Evolutionary conservation across 2,329 filamentous ascomycete genomes (phyloP).

Genomic region (Fusarium nurragi): DNA sequence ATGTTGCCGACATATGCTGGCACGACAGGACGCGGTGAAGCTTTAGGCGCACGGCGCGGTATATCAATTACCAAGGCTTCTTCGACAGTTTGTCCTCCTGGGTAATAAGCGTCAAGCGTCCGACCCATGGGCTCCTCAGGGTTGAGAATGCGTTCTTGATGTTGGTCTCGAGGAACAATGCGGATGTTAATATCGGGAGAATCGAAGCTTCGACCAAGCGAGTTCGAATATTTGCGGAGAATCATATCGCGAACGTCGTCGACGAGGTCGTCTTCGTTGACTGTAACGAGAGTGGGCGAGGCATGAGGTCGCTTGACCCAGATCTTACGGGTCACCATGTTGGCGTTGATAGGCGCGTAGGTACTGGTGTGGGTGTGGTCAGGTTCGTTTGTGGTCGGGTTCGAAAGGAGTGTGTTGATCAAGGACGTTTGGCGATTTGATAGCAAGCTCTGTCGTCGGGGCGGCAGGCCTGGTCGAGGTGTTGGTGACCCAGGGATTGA

Average conservation of each 20-base stretch:
- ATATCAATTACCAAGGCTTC: slow-evolving; percentile 94
- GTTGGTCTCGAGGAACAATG: slow-evolving; percentile 75
- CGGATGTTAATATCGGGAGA: slow-evolving; percentile 87
- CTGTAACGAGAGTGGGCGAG: slow-evolving; percentile 86
- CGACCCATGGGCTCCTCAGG: slow-evolving; percentile 86
- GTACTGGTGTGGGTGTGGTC: slow-evolving; percentile 30
- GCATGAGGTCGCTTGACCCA: slow-evolving; percentile 91
- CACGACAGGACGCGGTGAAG: slow-evolving; percentile 66
- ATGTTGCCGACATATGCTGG: slow-evolving; percentile 55
- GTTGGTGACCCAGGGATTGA: slow-evolving; percentile 29
- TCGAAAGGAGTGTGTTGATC: slow-evolving; percentile 48
- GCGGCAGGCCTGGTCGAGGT: slow-evolving; percentile 35
- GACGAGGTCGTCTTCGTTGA: slow-evolving; percentile 88
- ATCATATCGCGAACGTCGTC: slow-evolving; percentile 96
- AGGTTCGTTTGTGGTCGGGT: slow-evolving; percentile 34
- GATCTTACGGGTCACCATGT: slow-evolving; percentile 79
- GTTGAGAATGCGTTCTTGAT: slow-evolving; percentile 74
- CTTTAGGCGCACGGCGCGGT: slow-evolving; percentile 80
- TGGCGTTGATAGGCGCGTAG: slow-evolving; percentile 52
- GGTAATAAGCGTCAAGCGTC: slow-evolving; percentile 83
- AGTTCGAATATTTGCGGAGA: slow-evolving; percentile 92
- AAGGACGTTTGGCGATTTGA: slow-evolving; percentile 52
- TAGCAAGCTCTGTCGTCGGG: slow-evolving; percentile 48
- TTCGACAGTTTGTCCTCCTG: slow-evolving; percentile 85
- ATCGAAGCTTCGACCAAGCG: slow-evolving; percentile 87